Evolutionary conservation across 129 eudicot species (phyloP).

Genomic region (Ambrosia trifida): DNA sequence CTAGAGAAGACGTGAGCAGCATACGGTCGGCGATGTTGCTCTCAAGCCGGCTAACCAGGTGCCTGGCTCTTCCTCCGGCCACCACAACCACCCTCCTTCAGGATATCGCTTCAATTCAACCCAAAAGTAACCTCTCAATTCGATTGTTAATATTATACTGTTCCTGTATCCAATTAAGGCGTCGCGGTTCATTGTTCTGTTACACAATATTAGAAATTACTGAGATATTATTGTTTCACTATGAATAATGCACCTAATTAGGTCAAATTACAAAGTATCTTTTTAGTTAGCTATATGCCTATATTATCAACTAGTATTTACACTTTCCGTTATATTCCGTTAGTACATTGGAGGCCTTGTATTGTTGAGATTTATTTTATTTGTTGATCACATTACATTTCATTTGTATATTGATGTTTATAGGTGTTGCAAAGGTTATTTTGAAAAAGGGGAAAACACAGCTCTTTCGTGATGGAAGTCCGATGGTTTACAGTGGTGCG

Average conservation of each 20-base stretch:
- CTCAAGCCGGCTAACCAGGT: conserved; percentile 39
- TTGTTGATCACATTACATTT: too few species aligned
- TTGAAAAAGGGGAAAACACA: conserved; percentile 88
- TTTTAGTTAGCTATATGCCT: too few species aligned
- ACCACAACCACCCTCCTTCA: conserved; percentile 47
- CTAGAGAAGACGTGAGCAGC: neutral
- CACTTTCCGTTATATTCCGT: too few species aligned
- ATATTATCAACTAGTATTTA: too few species aligned
- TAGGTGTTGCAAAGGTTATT: conserved; percentile 85
- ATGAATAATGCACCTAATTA: neutral
- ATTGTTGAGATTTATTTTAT: too few species aligned
- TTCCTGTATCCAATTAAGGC: neutral
- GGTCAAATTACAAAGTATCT: neutral
- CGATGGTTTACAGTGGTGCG: conserved; percentile 95
- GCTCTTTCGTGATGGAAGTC: conserved; percentile 80
- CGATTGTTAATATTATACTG: neutral
- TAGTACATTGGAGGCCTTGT: too few species aligned
- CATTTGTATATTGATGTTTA: too few species aligned
- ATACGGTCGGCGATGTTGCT: conserved; percentile 23
- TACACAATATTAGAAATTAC: neutral
- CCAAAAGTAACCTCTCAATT: conserved; percentile 26
- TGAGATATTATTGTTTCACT: conserved; percentile 12
- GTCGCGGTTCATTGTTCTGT: neutral
- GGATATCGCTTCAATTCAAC: conserved; percentile 53
- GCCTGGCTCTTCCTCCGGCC: conserved; percentile 39